Evolutionary conservation across 352 stramenopile species (phyloP), one percentile per base, ranked within the genome.

Genomic region (Globisporangium iwayamae): DNA sequence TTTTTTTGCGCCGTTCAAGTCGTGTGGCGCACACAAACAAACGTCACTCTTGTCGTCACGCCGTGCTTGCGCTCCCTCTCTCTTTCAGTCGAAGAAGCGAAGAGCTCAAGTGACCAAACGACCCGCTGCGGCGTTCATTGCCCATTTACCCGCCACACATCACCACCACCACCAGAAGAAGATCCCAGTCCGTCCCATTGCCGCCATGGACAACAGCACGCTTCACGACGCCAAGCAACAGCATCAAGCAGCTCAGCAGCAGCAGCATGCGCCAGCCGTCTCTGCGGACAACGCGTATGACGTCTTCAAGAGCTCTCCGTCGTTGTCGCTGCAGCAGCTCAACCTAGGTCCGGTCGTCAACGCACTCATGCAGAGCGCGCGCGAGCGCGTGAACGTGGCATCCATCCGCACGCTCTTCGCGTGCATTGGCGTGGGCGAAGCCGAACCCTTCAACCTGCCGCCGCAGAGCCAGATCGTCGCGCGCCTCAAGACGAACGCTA

Each of bases 401-500:
- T 84, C 76, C 30, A 69, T 89, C 50, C 81, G 79, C 38, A 76
- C 79, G 67, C 75, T 90, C 57, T 75, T 85, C 57, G 87, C 76
- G 62, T 89, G 81, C 69, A 70, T 81, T 8, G 83, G 83, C 55
- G 66, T 89, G 13, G 81, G 83, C 57, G 83, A 93, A 56, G 72
- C 69, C 39, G 59, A 74, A 59, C 81, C 83, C 36, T 90, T 91
- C 70, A 85, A 72, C 13, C 11, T 89, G 57, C 81, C 81, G 11
- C 67, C 72, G 25, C 73, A 82, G 61, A 66, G 73, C 18, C 73
- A 83, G 54, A 75, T 80, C 57, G 28, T 82, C 45, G 36, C 60
- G 66, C 81, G 81, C n/a, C 73, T 93, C 63, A 81, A 79, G 63
- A 81, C 72, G 32, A 93, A 93, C 75, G 71, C 70, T 60, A 76